Conservation (phyloP, 1,284 basidiomycete genomes). For the Pseudomicrostroma phylloplanum region DNA sequence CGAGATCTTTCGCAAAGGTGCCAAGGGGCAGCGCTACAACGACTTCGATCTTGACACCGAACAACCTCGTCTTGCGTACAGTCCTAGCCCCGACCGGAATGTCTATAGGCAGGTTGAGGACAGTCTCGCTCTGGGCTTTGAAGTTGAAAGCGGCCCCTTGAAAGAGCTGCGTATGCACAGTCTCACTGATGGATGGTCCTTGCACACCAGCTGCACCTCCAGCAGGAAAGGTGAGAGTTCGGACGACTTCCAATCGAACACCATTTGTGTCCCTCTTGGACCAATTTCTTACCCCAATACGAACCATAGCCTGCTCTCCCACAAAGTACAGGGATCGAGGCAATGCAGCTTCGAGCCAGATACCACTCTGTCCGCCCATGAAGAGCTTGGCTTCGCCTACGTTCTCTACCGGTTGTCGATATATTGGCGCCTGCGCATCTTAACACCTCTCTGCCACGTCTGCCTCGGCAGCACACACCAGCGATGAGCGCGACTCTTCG, state of each 20-base stretch:
- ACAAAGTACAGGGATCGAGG: slow-evolving; percentile 33
- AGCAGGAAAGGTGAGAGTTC: slow-evolving; percentile 39
- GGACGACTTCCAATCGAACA: slow-evolving; percentile 33
- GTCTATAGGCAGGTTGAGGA: slow-evolving; percentile 34
- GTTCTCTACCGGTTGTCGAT: slow-evolving; percentile 30
- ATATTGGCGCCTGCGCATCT: slow-evolving; percentile 25
- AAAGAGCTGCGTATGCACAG: slow-evolving; percentile 35
- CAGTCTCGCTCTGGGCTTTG: slow-evolving; percentile 28
- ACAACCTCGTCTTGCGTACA: slow-evolving; percentile 38
- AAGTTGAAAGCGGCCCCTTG: slow-evolving; percentile 43
- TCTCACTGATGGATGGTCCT: slow-evolving; percentile 41
- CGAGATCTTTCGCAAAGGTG: slow-evolving; percentile 41
- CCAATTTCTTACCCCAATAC: slow-evolving; percentile 41
- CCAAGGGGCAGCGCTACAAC: slow-evolving; percentile 32
- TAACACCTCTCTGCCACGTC: slow-evolving; percentile 41
- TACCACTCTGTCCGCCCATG: slow-evolving; percentile 42
- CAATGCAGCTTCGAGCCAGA: slow-evolving; percentile 43
- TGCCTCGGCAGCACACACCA: slow-evolving; percentile 19
- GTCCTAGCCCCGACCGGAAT: slow-evolving; percentile 35
- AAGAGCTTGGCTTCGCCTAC: slow-evolving; percentile 42
- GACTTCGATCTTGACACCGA: slow-evolving; percentile 33
- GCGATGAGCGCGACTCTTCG: slow-evolving; percentile 37
- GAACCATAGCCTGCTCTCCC: slow-evolving; percentile 32
- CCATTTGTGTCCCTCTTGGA: slow-evolving; percentile 38
- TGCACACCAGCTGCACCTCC: slow-evolving; percentile 20